These are phyloP conservation scores for Arachis stenosperma DNA, from an alignment of 306 rosid genomes.

Conservation along the genomic window DNA sequence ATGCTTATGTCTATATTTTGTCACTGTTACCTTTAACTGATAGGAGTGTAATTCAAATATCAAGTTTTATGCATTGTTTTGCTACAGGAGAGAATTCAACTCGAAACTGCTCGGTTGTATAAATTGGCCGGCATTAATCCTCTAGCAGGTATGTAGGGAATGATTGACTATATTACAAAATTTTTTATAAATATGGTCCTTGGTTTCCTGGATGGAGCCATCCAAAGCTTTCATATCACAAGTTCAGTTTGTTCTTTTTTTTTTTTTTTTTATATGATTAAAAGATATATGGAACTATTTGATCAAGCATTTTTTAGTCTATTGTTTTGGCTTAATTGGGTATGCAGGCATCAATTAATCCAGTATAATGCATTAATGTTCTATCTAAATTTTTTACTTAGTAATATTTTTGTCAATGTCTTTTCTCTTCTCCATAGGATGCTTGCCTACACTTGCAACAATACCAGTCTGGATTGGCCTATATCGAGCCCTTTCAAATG, in stretches of 20 bases:
- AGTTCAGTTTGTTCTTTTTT: slow-evolving; percentile 19
- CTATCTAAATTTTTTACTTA: slow-evolving; percentile 11
- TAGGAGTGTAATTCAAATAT: slow-evolving; percentile 21
- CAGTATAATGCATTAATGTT: slow-evolving; percentile 5
- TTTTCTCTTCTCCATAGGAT: slow-evolving; percentile 54
- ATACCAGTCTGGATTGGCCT: slow-evolving; percentile 98
- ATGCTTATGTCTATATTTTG: slow-evolving; percentile 31
- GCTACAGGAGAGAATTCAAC: slow-evolving; percentile 92
- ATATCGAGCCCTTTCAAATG: slow-evolving; percentile 96
- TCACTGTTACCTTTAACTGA: not conserved
- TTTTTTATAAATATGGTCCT: slow-evolving; percentile 3
- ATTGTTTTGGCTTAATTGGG: slow-evolving; percentile 9
- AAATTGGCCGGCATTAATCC: slow-evolving; percentile 94
- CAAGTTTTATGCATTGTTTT: slow-evolving; percentile 36
- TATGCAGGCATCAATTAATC: slow-evolving; percentile 12
- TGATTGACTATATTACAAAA: not conserved
- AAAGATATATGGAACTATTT: slow-evolving; percentile 13
- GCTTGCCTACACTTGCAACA: slow-evolving; percentile 86
- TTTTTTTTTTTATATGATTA: slow-evolving; percentile 10
- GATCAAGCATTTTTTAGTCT: slow-evolving; percentile 10
- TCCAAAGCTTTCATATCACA: slow-evolving; percentile 14
- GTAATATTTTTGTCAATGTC: slow-evolving; percentile 9
- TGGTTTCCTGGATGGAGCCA: slow-evolving; percentile 7
- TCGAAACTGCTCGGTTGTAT: slow-evolving; percentile 88
- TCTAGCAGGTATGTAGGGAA: slow-evolving; percentile 70